phyloP scores from a whole-genome alignment of 106 monocot genomes.

The Dioscorea dumetorum region DNA sequence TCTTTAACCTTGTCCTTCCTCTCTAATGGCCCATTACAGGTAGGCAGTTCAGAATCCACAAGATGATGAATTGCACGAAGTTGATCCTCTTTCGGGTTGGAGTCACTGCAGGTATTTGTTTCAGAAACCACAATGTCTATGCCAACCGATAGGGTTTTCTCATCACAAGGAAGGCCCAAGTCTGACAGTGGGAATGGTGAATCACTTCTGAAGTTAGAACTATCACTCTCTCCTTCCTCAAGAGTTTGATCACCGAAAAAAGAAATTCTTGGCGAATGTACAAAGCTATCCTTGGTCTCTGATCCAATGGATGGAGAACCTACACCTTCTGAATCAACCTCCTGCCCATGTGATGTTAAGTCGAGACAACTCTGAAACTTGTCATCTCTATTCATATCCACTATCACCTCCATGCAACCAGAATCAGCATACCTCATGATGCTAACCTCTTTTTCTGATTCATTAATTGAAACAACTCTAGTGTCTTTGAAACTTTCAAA shows the following conservation, averaged over 20 bases:
- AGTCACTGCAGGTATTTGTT: constrained; percentile 2
- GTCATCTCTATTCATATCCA: constrained; percentile 35
- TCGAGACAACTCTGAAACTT: constrained; percentile 71
- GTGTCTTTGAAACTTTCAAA: constrained; percentile 4
- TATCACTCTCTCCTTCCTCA: constrained; percentile 7
- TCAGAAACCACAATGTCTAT: constrained; percentile 5
- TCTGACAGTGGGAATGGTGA: neutral
- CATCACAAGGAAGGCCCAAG: neutral
- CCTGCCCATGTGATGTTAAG: constrained; percentile 26
- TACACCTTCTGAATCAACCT: constrained; percentile 18
- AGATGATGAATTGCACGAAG: constrained; percentile 2
- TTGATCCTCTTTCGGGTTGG: constrained; percentile 5
- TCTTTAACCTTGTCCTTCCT: constrained; percentile 9
- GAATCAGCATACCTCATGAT: constrained; percentile 1
- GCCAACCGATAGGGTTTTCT: constrained; percentile 5
- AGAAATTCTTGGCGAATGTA: constrained; percentile 14
- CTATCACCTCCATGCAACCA: constrained; percentile 12
- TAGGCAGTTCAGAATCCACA: constrained; percentile 11
- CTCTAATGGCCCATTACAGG: constrained; percentile 8
- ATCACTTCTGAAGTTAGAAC: constrained; percentile 3
- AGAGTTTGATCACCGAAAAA: constrained; percentile 7
- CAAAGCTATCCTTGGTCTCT: constrained; percentile 12
- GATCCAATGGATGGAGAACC: constrained; percentile 7
- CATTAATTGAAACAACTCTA: constrained; percentile 8
- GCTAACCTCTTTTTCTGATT: constrained; percentile 17